Evolutionary conservation across 495 filamentous ascomycete genomes (phyloP), one percentile per base, ranked within the genome.

Genomic region (Antarctomyces pellizariae): DNA sequence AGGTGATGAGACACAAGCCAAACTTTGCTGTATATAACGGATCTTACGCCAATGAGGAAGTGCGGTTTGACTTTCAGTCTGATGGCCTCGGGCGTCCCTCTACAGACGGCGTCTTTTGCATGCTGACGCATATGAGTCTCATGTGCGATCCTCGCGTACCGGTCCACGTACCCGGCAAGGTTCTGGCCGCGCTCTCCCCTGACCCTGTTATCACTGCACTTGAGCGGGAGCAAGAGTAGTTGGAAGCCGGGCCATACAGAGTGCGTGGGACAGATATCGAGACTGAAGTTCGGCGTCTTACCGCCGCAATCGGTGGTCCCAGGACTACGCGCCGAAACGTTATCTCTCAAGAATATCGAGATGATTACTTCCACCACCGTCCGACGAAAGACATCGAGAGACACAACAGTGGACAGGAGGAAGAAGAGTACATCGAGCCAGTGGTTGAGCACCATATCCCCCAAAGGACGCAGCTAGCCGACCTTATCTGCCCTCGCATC

Each of bases 311-410:
- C 9, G 25, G 26, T 11, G 24, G 5, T 28, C 25, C 26, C 31
- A 6, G 22, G 19, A 34, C 12, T 7, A 12, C 25, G 31, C 26
- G 26, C 3, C 31, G 31, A 24, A 34, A 29, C 24, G 29, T 34
- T 15, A 29, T 34, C 25, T 34, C 31, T 28, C 7, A 34, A 17
- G 32, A 32, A 13, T 47, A 44, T 31, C 26, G 34, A 11, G 31
- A 34, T 10, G 4, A 42, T 22, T 45, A 39, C 32, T 45, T 42
- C 25, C 29, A 40, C 28, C 36, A 38, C 28, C 34, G 41, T 20
- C 42, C 36, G 17, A 39, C 39, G 6, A 37, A 33, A 42, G 42
- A 45, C 27, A 40, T 47, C 34, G 39, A 45, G 34, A 40, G 25
- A 22, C 30, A 44, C 19, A 30, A 24, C 13, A 20, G 23, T 8